Conservation (phyloP, 2,329 filamentous ascomycete species). For the Claviceps monticola region DNA sequence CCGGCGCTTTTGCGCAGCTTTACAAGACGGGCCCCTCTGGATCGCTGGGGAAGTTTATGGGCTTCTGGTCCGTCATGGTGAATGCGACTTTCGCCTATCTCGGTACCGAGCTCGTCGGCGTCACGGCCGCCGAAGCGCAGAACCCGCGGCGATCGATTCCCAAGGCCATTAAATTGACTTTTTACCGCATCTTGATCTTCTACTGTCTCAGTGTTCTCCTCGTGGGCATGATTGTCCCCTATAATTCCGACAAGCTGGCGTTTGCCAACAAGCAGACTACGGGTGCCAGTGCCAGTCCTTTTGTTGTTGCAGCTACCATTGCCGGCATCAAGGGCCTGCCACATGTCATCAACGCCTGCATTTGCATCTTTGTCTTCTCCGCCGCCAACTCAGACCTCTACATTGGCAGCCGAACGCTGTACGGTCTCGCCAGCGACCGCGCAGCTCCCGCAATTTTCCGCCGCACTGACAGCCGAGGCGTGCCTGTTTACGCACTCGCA, state of each 20-base stretch:
- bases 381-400: constrained; percentile 68
- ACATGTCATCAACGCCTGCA: constrained; percentile 59
- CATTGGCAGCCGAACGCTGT: constrained; percentile 59
- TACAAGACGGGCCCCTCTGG: constrained; percentile 11
- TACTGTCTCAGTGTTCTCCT: constrained; percentile 63
- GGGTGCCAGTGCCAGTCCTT: constrained; percentile 44
- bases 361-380: constrained; percentile 62
- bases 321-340: constrained; percentile 50
- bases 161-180: constrained; percentile 65
- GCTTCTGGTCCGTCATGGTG: constrained; percentile 58
- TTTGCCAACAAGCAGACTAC: constrained; percentile 35
- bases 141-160: constrained; percentile 67
- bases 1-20: constrained; percentile 31
- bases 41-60: constrained; percentile 38
- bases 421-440: constrained; percentile 57
- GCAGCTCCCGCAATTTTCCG: constrained; percentile 61
- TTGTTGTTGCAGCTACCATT: constrained; percentile 57
- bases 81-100: constrained; percentile 70
- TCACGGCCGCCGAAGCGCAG: constrained; percentile 66
- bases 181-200: constrained; percentile 72
- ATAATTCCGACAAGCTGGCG: constrained; percentile 45
- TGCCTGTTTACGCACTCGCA: constrained; percentile 52
- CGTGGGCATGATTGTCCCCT: constrained; percentile 64
- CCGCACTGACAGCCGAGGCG: constrained; percentile 55
- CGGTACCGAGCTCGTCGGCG: constrained; percentile 62